phyloP scores from a whole-genome alignment of 257 asterid species.

The Gardenia jasminoides region DNA sequence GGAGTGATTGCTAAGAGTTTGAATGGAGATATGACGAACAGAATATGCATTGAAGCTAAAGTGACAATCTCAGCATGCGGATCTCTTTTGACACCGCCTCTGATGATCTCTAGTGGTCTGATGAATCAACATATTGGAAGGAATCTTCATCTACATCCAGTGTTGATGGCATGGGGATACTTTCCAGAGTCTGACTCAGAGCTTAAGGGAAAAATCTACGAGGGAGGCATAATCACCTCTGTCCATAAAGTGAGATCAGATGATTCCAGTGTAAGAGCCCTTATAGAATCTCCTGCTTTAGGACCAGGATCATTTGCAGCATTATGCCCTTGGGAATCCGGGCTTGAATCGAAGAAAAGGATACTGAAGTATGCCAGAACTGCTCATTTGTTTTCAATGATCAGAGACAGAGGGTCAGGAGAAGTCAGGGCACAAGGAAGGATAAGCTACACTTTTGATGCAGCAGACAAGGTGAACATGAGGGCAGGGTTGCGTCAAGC shows the following conservation, averaged over 20 bases:
- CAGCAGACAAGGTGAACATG: slow-evolving; percentile 53
- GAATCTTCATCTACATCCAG: slow-evolving; percentile 87
- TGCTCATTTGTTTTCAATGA: slow-evolving; percentile 62
- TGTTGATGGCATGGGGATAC: slow-evolving; percentile 91
- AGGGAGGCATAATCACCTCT: slow-evolving; percentile 88
- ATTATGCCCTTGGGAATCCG: slow-evolving; percentile 62
- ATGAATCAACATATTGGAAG: slow-evolving; percentile 63
- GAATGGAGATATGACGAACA: slow-evolving; percentile 33
- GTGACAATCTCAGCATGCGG: slow-evolving; percentile 87
- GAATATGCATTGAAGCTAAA: slow-evolving; percentile 50
- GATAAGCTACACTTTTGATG: slow-evolving; percentile 36
- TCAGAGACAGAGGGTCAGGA: slow-evolving; percentile 57
- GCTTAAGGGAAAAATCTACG: slow-evolving; percentile 45
- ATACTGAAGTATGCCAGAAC: slow-evolving; percentile 58
- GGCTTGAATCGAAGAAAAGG: slow-evolving; percentile 42
- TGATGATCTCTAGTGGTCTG: slow-evolving; percentile 68
- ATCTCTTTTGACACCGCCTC: slow-evolving; percentile 76
- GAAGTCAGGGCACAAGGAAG: slow-evolving; percentile 49
- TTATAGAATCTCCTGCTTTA: slow-evolving; percentile 51
- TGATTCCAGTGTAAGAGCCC: slow-evolving; percentile 39
- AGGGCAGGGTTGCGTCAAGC: slow-evolving; percentile 46
- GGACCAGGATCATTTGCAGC: slow-evolving; percentile 79
- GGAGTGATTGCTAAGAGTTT: slow-evolving; percentile 58
- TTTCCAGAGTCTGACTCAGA: slow-evolving; percentile 53
- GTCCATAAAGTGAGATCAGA: slow-evolving; percentile 47